phyloP scores from a whole-genome alignment of 352 stramenopile genomes.

The Pythium chondricola region DNA sequence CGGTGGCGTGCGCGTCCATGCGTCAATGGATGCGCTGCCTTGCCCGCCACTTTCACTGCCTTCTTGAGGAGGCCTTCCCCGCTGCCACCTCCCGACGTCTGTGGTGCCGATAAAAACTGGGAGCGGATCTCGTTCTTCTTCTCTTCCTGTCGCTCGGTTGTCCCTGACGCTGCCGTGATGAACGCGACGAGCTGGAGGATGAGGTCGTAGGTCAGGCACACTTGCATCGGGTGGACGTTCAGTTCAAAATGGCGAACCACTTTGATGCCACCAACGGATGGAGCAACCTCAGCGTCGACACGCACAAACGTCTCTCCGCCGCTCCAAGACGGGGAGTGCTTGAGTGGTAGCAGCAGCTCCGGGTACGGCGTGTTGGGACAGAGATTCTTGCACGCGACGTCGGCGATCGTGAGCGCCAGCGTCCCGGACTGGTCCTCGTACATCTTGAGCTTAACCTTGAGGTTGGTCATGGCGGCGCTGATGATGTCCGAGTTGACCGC shows the following conservation, averaged over 20 bases:
- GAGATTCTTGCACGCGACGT: constrained; percentile 60
- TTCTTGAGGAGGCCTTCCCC: constrained; percentile 45
- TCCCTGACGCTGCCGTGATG: constrained; percentile 25
- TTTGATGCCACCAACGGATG: constrained; percentile 45
- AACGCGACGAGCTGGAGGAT: constrained; percentile 66
- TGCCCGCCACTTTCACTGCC: constrained; percentile 53
- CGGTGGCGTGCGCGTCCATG: constrained; percentile 28
- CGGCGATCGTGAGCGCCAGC: constrained; percentile 46
- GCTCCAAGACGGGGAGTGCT: constrained; percentile 40
- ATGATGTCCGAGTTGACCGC: constrained; percentile 59
- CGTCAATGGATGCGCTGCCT: constrained; percentile 47
- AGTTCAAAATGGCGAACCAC: constrained; percentile 82
- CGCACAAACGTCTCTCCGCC: constrained; percentile 66
- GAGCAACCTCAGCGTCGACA: constrained; percentile 65
- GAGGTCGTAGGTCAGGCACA: constrained; percentile 76
- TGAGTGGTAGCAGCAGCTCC: constrained; percentile 47
- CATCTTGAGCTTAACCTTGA: constrained; percentile 61
- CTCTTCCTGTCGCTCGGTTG: constrained; percentile 35
- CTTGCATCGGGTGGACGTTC: constrained; percentile 80
- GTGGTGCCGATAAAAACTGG: constrained; percentile 42
- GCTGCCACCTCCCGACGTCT: constrained; percentile 12
- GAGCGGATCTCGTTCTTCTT: constrained; percentile 56
- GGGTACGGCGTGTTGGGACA: constrained; percentile 64
- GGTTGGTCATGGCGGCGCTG: constrained; percentile 27
- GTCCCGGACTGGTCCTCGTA: constrained; percentile 67